Evolutionary conservation across 148 eudicot species (phyloP).

Genomic region (Amaranthus hypochondriacus): DNA sequence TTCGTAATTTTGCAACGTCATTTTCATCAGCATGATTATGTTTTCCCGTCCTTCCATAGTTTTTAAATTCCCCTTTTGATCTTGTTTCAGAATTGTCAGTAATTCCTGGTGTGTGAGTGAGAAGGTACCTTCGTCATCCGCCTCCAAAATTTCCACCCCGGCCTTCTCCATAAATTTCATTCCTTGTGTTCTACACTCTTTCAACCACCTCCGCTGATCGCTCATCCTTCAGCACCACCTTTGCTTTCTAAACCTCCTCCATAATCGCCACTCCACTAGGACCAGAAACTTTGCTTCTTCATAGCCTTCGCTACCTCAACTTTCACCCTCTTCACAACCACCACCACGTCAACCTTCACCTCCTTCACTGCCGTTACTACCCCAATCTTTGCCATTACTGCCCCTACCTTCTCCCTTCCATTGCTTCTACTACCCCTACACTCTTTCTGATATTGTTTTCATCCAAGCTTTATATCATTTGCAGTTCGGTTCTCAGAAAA

Average conservation of each 20-base stretch:
- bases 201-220: not conserved
- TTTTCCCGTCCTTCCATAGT: not conserved
- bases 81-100: not conserved
- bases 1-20: not conserved
- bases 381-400: not conserved
- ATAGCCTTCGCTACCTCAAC: conserved; percentile 9
- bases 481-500: not conserved
- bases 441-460: not conserved
- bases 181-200: too few relatives aligned
- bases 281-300: conserved; percentile 1
- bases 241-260: not conserved
- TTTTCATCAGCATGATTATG: not conserved
- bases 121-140: not conserved
- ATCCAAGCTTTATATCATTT: not conserved
- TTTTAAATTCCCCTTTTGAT: not conserved
- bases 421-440: conserved; percentile 2
- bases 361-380: conserved; percentile 4
- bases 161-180: not conserved
- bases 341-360: conserved; percentile 6
- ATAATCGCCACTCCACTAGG: not conserved
- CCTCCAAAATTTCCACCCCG: not conserved
- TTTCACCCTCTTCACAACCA: not conserved
- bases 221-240: conserved; percentile 9
- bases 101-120: not conserved
- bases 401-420: not conserved